Base-by-base conservation (phyloP, 345 rosid species). In the Sonneratia caseolaris region DNA sequence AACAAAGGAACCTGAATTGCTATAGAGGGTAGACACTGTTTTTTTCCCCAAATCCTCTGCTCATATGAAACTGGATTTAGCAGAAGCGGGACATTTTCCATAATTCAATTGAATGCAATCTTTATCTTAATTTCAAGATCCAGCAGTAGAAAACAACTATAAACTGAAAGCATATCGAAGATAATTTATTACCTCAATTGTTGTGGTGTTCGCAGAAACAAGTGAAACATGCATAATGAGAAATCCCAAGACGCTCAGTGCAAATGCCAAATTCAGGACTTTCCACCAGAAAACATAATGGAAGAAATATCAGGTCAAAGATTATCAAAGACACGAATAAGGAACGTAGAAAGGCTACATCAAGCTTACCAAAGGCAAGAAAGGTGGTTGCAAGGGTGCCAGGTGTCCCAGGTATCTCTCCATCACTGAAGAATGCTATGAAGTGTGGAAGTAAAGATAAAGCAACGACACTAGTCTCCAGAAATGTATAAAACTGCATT, bases 191-290 rank as follows among this genome's bases (percentile, higher is more conserved):
- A 92, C 98, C 99, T 95, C 98, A 74, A 92, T 95, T 49, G 98
- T 95, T 68, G 99, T 92, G 72, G 99, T 95, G 76, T 95, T 95
- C 47, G 84, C 90, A 74, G 89, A 77, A 43, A 95, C 97, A 68
- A 95, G 80, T 0, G 98, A 90, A 68, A 90, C 78, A 79, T 95
- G 99, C 99, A 95, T 88, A 77, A 95, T 89, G 73, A 95, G 79
- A 78, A 95, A 95, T 65, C 99, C 99, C 83, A 95, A 65, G 37
- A 95, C 96, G 66, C 98, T 92, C 84, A 95, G 82, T 55, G 98
- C 92, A 80, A 95, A 95, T 61, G 98, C 99, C 78, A 95, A 76
- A 79, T 95, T 92, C 84, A 95, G 78, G 72, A 95, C 99, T 92
- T 88, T 59, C 65, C 47, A 81, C 12, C 55, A 78, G 42, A 71